Evolutionary conservation across 352 stramenopile species (phyloP).

Genomic region (Phytopythium vexans): DNA sequence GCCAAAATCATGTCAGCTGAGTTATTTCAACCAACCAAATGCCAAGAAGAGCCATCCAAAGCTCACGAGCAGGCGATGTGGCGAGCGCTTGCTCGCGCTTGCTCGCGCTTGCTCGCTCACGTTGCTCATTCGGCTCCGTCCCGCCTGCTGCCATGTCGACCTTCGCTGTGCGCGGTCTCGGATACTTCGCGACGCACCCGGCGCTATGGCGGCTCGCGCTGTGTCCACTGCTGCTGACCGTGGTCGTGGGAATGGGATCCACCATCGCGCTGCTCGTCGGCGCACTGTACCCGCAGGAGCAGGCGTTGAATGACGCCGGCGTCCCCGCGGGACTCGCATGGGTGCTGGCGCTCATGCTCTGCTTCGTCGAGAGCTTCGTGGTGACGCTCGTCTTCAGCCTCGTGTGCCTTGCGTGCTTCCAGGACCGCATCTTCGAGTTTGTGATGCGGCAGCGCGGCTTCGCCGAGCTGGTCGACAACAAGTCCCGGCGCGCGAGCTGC

Average conservation of each 20-base stretch:
- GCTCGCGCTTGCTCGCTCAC: background rate
- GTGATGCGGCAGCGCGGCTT: slow-evolving; percentile 48
- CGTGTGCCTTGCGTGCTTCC: slow-evolving; percentile 46
- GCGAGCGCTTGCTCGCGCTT: too few relatives aligned
- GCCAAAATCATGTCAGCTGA: background rate
- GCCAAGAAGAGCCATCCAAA: too few relatives aligned
- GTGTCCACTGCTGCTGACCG: slow-evolving; percentile 54
- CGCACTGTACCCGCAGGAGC: slow-evolving; percentile 42
- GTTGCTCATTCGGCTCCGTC: background rate
- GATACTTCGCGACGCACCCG: slow-evolving; percentile 61
- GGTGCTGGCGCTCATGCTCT: slow-evolving; percentile 53
- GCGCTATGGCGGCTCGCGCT: slow-evolving; percentile 50
- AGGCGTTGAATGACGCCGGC: slow-evolving; percentile 35
- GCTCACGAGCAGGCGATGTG: too few relatives aligned
- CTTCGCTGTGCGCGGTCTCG: slow-evolving; percentile 46
- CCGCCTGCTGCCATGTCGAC: slow-evolving; percentile 30
- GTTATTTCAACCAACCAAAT: background rate
- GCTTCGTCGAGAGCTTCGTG: slow-evolving; percentile 69
- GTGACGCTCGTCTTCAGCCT: slow-evolving; percentile 70
- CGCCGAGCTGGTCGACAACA: slow-evolving; percentile 44
- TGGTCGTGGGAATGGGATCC: slow-evolving; percentile 40
- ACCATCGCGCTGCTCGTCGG: slow-evolving; percentile 44
- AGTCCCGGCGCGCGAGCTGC: slow-evolving; percentile 40
- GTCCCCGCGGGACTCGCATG: slow-evolving; percentile 41
- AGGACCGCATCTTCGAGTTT: slow-evolving; percentile 63